A percentile compares a stretch with the other conserved stretches of the same genome.
Conservation (phyloP, 306 rosid genomes). For the Fagus sylvatica region DNA sequence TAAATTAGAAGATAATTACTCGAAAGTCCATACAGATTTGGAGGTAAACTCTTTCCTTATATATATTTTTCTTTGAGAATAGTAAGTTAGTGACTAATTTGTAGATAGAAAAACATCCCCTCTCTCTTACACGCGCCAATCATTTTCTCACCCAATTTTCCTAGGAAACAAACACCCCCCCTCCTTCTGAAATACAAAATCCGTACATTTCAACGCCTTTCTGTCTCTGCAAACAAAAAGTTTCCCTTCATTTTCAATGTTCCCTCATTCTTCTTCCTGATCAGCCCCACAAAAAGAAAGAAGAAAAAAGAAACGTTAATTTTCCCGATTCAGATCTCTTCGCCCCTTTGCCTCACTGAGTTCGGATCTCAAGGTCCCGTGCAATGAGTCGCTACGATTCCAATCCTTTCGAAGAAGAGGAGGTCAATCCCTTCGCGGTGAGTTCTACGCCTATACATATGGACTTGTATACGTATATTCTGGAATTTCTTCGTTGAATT, state of each 20-base stretch:
- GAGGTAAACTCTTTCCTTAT: too few species aligned
- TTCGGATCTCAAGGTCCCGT: constrained; percentile 31
- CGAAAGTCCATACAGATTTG: too few species aligned
- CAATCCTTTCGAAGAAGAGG: constrained; percentile 71
- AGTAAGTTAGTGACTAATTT: too few species aligned
- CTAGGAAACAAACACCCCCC: constrained; percentile 30
- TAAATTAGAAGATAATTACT: too few species aligned
- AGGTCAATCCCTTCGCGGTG: constrained; percentile 79
- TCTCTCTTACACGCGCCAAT: constrained; percentile 25
- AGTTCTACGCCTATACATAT: constrained; percentile 18
- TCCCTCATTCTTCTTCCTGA: not conserved
- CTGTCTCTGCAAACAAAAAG: constrained; percentile 5
- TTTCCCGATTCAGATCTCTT: constrained; percentile 19
- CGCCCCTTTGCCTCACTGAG: not conserved
- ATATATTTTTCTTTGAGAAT: too few species aligned
- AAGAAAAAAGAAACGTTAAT: not conserved
- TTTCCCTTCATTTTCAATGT: constrained; percentile 3
- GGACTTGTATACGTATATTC: not conserved
- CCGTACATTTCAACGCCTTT: constrained; percentile 28
- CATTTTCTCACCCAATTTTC: constrained; percentile 20
- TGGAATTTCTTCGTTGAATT: not conserved
- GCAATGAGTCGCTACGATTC: constrained; percentile 71
- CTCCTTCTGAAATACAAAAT: constrained; percentile 12
- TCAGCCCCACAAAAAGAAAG: not conserved
- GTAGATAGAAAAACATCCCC: too few species aligned